These are phyloP conservation scores for Malus domestica DNA, from an alignment of 306 rosid species.

Conservation along the genomic window ASM211411v1 NC_041794.1:32874001-32874500, in stretches of 20 bases:
- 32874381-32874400: neutral
- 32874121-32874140: too few species aligned
- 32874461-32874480: too few species aligned
- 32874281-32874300: neutral
- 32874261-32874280: too few species aligned
- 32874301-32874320: conserved; percentile 8
- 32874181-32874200: too few species aligned
- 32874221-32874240: too few species aligned
- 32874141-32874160: too few species aligned
- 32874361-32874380: too few species aligned
- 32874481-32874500: neutral
- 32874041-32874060: neutral
- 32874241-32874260: too few species aligned
- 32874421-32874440: neutral
- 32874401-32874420: neutral
- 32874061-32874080: neutral
- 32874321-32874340: conserved; percentile 1
- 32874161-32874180: too few species aligned
- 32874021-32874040: neutral
- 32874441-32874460: neutral
- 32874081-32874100: neutral
- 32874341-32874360: neutral
- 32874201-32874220: too few species aligned
- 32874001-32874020: neutral
- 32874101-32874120: too few species aligned